Percentiles rank a stretch among this genome's conserved stretches.
phyloP scores from a whole-genome alignment of 805 yeast genomes.

The Saccharomycopsis sp. region DNA sequence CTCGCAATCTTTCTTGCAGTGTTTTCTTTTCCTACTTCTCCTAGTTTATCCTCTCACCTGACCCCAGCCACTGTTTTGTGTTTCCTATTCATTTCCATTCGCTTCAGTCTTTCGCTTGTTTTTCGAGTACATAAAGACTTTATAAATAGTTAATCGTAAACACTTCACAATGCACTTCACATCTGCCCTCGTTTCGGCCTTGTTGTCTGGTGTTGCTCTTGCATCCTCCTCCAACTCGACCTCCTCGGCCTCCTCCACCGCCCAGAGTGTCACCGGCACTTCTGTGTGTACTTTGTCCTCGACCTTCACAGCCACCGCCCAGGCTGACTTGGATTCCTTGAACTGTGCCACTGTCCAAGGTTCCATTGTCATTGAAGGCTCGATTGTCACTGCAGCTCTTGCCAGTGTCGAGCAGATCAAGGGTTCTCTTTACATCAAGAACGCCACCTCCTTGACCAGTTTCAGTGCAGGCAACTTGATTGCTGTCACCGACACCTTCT shows the following conservation, averaged over 20 bases:
- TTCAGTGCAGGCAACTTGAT: constrained; percentile 76
- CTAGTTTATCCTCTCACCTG: background rate
- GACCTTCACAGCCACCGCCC: constrained; percentile 67
- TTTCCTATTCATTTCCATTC: background rate
- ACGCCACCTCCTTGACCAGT: constrained; percentile 54
- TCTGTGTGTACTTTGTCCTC: constrained; percentile 60
- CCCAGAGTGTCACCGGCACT: constrained; percentile 40
- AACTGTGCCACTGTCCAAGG: constrained; percentile 74
- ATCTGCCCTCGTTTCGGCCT: constrained; percentile 15
- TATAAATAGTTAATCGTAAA: background rate
- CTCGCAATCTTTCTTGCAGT: background rate
- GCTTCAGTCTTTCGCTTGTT: background rate
- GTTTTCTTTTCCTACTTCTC: background rate
- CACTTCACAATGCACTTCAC: constrained; percentile 14
- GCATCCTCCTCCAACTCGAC: constrained; percentile 30
- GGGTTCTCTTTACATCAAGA: constrained; percentile 65
- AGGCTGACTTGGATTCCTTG: constrained; percentile 65
- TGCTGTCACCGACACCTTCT: constrained; percentile 66
- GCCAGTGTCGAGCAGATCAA: constrained; percentile 69
- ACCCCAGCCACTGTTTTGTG: no score
- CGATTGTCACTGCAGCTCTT: constrained; percentile 43
- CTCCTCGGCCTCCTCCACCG: constrained; percentile 47
- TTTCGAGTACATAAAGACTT: background rate
- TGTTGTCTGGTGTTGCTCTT: constrained; percentile 22
- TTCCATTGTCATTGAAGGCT: constrained; percentile 63